These are phyloP conservation scores for Microstroma glucosiphilum DNA, from an alignment of 1,284 basidiomycete genomes.

Conservation along the genomic window DNA sequence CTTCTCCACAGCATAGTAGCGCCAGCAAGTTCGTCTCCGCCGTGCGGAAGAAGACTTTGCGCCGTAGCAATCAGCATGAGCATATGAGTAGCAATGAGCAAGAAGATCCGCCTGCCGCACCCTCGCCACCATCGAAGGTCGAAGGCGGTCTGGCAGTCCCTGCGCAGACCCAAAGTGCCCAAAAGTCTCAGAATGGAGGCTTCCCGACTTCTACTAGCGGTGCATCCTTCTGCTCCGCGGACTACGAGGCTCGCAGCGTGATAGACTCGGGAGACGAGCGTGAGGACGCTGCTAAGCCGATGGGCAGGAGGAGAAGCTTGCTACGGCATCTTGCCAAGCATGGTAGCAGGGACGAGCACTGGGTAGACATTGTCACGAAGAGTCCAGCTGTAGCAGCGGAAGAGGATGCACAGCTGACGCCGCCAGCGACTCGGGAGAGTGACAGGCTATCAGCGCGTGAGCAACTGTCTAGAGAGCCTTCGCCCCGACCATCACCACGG, in stretches of 20 bases:
- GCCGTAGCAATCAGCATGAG: neutral
- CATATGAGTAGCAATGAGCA: neutral
- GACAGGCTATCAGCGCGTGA: too few species aligned
- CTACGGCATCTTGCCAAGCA: conserved; percentile 13
- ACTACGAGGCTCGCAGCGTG: conserved; percentile 36
- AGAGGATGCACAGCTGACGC: too few species aligned
- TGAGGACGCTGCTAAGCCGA: too few species aligned
- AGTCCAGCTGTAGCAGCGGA: neutral
- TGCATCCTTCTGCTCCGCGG: conserved; percentile 29
- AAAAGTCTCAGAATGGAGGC: conserved; percentile 1
- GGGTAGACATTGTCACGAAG: conserved; percentile 36
- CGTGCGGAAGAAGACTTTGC: neutral
- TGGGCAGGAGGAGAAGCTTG: neutral
- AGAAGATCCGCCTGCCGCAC: neutral
- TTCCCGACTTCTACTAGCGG: conserved; percentile 7
- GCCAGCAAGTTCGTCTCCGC: neutral
- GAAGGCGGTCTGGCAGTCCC: too few species aligned
- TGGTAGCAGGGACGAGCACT: conserved; percentile 25
- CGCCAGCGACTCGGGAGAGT: too few species aligned
- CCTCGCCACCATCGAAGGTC: neutral
- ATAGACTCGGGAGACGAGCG: conserved; percentile 18
- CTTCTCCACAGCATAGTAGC: too few species aligned
- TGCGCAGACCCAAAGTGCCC: neutral
- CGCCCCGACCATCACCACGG: too few species aligned
- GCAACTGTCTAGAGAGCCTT: too few species aligned